Conservation (phyloP, 306 rosid species). For the Trifolium dubium region DNA sequence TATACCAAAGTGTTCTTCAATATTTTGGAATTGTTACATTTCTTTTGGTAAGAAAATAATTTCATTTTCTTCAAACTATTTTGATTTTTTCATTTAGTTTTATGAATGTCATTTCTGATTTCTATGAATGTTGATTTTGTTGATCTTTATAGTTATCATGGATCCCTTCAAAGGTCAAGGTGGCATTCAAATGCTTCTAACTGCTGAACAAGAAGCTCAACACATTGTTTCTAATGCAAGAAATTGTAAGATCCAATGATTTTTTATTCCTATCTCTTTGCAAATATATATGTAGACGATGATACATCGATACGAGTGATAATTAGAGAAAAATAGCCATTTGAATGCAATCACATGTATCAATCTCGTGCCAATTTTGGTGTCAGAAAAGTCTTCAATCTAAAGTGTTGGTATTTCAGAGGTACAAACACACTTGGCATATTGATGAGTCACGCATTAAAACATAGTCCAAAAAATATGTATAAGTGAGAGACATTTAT, state of each 20-base stretch:
- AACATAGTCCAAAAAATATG: no score
- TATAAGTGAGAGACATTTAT: not conserved
- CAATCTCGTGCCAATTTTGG: not conserved
- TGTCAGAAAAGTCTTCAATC: no score
- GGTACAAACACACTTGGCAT: no score
- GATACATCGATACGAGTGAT: not conserved
- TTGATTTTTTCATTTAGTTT: not conserved
- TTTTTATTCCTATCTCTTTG: not conserved
- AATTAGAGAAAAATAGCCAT: no score
- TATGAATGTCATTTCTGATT: not conserved
- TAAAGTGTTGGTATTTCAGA: no score
- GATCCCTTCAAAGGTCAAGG: conserved; percentile 84
- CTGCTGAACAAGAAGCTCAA: conserved; percentile 91
- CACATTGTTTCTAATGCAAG: conserved; percentile 70
- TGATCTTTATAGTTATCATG: conserved; percentile 49
- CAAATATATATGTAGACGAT: no score
- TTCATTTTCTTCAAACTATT: conserved; percentile 18
- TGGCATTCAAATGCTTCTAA: conserved; percentile 82
- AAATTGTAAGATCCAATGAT: conserved; percentile 52
- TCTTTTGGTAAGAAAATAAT: conserved; percentile 33
- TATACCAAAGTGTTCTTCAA: conserved; percentile 15
- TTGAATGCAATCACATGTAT: no score
- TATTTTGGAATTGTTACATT: conserved; percentile 15
- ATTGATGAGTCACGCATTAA: no score
- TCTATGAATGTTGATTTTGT: conserved; percentile 25